Evolutionary conservation across 176 grass and related monocot genomes (phyloP).

Genomic region (Bromus sterilis): DNA sequence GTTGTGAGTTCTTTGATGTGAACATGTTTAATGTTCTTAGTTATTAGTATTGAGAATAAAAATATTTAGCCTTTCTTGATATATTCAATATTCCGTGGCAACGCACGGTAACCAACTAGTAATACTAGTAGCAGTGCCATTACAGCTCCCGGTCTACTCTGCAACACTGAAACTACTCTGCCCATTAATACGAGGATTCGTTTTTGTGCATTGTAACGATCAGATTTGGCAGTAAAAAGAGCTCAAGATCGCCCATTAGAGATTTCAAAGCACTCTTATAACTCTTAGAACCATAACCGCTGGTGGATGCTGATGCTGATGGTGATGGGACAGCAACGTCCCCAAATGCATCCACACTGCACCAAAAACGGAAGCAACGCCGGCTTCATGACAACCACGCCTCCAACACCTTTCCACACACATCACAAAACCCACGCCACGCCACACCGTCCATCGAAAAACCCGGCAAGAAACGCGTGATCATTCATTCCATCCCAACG

Average conservation of each 20-base stretch:
- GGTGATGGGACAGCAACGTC: background rate
- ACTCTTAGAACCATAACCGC: too few species aligned
- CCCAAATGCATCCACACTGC: background rate
- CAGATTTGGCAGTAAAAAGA: background rate
- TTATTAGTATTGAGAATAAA: too few species aligned
- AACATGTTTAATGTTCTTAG: too few species aligned
- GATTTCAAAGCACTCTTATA: too few species aligned
- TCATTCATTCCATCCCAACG: constrained; percentile 11
- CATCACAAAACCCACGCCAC: background rate
- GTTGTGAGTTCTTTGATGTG: too few species aligned
- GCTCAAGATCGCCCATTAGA: too few species aligned
- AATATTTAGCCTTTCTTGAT: too few species aligned
- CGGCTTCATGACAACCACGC: background rate
- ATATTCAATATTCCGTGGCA: too few species aligned
- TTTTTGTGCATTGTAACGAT: background rate
- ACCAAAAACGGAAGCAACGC: background rate
- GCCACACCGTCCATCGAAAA: background rate
- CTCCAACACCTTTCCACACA: background rate
- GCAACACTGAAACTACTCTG: background rate
- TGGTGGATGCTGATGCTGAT: too few species aligned
- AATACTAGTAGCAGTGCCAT: background rate
- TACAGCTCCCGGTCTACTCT: background rate
- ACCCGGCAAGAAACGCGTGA: constrained; percentile 5
- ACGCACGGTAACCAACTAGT: too few species aligned
- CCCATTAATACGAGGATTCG: background rate